Percentiles rank a stretch among this genome's conserved stretches.
Conservation (phyloP, 495 filamentous ascomycete species). For the Penicillium herquei region DNA sequence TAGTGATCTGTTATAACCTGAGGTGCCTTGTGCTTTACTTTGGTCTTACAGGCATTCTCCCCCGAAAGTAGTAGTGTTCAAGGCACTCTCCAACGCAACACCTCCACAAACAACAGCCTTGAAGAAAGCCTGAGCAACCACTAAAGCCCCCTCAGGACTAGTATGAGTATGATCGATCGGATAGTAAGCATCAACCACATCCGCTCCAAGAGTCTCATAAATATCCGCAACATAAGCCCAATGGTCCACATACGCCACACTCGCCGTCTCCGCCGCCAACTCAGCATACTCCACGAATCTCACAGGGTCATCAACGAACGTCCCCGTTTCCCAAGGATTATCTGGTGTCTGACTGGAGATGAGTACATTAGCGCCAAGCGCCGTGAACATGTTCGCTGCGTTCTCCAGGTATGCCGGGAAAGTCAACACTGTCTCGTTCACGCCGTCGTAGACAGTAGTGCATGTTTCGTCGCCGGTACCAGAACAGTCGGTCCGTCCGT, state of each 20-base stretch:
- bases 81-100: conserved; percentile 31
- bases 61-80: conserved; percentile 30
- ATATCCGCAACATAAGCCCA: conserved; percentile 53
- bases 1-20: no score
- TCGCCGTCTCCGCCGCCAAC: conserved; percentile 44
- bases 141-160: conserved; percentile 54
- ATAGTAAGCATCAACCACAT: conserved; percentile 50
- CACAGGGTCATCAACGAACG: conserved; percentile 37
- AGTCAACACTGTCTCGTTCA: conserved; percentile 54
- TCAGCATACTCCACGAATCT: conserved; percentile 60
- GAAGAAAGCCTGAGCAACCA: conserved; percentile 60
- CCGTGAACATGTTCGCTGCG: conserved; percentile 48
- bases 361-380: conserved; percentile 63
- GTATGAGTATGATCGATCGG: conserved; percentile 68
- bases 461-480: conserved; percentile 57
- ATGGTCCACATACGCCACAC: conserved; percentile 60
- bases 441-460: conserved; percentile 47
- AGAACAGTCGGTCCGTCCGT: conserved; percentile 58
- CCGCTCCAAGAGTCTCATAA: conserved; percentile 46
- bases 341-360: conserved; percentile 62
- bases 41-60: conserved; percentile 27
- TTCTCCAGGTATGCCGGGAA: conserved; percentile 58
- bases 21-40: background rate
- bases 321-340: conserved; percentile 58
- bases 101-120: conserved; percentile 53